Conservation (phyloP, 2,329 filamentous ascomycete genomes). For the Pyricularia sp. region DNA sequence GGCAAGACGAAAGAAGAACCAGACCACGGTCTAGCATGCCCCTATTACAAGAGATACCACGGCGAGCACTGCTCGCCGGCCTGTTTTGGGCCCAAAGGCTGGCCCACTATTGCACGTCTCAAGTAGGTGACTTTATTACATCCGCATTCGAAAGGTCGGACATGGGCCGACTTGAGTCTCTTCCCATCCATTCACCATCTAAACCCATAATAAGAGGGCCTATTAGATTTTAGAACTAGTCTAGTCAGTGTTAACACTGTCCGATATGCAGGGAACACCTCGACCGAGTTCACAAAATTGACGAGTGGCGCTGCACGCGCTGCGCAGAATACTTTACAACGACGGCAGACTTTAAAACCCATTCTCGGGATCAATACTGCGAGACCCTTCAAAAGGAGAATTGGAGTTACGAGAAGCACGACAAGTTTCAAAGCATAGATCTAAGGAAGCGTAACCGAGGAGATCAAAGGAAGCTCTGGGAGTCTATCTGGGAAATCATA, state of each 20-base stretch:
- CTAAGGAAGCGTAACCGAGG: background rate
- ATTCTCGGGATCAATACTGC: background rate
- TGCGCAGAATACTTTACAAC: background rate
- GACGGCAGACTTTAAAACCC: rapidly evolving
- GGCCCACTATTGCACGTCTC: background rate
- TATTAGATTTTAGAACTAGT: background rate
- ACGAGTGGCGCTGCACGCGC: background rate
- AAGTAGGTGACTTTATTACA: background rate
- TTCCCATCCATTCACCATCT: background rate
- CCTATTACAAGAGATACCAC: background rate
- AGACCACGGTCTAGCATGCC: background rate
- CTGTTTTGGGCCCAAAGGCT: background rate
- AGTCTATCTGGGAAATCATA: background rate
- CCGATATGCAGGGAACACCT: background rate
- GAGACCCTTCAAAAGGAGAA: too few species aligned
- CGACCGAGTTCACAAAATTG: background rate
- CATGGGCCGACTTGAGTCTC: background rate
- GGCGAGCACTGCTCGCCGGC: background rate
- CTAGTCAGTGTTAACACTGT: background rate
- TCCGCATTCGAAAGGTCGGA: background rate
- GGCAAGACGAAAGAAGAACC: background rate
- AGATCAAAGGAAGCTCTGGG: background rate
- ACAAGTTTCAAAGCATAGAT: background rate
- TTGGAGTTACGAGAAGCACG: background rate
- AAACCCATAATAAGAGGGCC: background rate